These are phyloP conservation scores for Oemleria cerasiformis DNA, from an alignment of 306 rosid genomes.

Conservation along the genomic window DNA sequence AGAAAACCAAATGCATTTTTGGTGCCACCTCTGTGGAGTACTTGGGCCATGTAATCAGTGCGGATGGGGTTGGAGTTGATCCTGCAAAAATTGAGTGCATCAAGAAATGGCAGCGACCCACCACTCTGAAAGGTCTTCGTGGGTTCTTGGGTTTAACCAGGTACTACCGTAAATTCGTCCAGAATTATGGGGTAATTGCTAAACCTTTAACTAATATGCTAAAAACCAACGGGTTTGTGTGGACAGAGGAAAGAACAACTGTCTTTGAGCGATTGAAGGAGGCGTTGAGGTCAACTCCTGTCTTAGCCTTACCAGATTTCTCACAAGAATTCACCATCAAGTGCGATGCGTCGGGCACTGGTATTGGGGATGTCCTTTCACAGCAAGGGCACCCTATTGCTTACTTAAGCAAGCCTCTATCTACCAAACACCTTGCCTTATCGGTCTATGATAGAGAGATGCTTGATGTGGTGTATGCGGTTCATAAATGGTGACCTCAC, in stretches of 20 bases:
- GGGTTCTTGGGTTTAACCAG: not conserved
- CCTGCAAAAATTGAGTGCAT: not conserved
- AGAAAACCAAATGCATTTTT: too few relatives aligned
- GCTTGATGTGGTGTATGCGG: not conserved
- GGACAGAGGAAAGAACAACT: not conserved
- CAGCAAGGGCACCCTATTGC: not conserved
- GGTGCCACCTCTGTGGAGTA: too few relatives aligned
- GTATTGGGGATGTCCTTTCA: too few relatives aligned
- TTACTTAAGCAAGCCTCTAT: not conserved
- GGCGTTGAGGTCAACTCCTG: not conserved
- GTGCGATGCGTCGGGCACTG: not conserved
- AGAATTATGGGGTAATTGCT: not conserved
- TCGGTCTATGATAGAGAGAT: not conserved
- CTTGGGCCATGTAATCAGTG: not conserved
- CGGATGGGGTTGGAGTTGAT: not conserved
- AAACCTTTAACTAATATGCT: not conserved
- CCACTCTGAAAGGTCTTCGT: not conserved
- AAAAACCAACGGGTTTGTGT: not conserved
- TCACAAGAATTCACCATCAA: not conserved
- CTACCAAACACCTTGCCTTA: not conserved
- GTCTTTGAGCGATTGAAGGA: not conserved
- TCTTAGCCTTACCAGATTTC: not conserved
- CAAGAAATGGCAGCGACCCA: not conserved
- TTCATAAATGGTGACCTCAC: not conserved
- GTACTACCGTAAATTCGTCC: not conserved